Conservation (phyloP, 257 asterid species). For the Ehretia macrophylla region DNA sequence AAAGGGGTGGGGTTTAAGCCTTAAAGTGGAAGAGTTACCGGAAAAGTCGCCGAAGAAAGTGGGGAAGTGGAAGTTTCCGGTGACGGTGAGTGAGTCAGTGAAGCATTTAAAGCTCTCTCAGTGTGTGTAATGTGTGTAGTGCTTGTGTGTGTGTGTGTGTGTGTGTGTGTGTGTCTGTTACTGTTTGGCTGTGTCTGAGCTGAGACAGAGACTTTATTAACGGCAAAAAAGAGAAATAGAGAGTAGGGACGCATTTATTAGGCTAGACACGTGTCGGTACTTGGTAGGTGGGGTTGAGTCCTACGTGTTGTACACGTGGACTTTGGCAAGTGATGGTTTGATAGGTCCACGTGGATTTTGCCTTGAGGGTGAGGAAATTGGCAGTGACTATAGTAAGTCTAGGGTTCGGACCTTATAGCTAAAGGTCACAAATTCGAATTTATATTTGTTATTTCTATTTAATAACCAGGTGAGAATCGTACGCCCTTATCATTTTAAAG, state of each 20-base stretch:
- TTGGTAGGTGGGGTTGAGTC: slow-evolving; percentile 2
- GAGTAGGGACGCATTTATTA: slow-evolving; percentile 20
- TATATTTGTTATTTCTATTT: too few species aligned
- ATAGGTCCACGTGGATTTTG: not conserved
- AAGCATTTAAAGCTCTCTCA: slow-evolving; percentile 28
- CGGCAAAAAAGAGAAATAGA: slow-evolving; percentile 27
- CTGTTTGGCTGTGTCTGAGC: slow-evolving; percentile 22
- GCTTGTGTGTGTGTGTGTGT: slow-evolving; percentile 23
- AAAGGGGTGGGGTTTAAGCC: not conserved
- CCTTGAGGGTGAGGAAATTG: too few species aligned
- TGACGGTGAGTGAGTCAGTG: slow-evolving; percentile 28
- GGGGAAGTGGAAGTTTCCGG: slow-evolving; percentile 31
- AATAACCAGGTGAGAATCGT: too few species aligned
- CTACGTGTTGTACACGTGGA: slow-evolving; percentile 26
- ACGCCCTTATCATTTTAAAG: too few species aligned
- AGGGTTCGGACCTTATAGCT: too few species aligned
- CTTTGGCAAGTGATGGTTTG: not conserved
- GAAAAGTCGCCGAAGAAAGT: slow-evolving; percentile 21
- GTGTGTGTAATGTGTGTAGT: slow-evolving; percentile 13
- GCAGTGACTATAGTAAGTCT: too few species aligned
- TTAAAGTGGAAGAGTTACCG: slow-evolving; percentile 5
- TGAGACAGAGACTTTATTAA: slow-evolving; percentile 35
- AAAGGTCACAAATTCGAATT: too few species aligned
- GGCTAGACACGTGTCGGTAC: slow-evolving; percentile 27
- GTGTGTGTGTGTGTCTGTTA: slow-evolving; percentile 17